A percentile compares a stretch with the other conserved stretches of the same genome.
Evolutionary conservation across 1,284 basidiomycete species (phyloP).

Genomic region (Pholiota adiposa): DNA sequence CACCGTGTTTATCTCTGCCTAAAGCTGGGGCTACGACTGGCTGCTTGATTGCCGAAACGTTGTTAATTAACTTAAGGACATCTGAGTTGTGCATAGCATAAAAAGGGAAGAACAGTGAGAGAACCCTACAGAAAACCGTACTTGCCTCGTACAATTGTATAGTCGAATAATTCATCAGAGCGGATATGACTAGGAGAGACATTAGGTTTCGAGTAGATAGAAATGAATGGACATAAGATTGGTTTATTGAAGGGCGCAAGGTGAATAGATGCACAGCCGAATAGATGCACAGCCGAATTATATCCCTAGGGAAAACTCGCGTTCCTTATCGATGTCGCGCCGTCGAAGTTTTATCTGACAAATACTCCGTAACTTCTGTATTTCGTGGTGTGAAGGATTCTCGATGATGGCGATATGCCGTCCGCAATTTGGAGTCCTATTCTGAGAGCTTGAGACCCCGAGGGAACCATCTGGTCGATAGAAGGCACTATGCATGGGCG

Average conservation of each 20-base stretch:
- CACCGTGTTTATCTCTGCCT: too few species aligned
- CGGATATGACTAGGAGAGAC: not conserved
- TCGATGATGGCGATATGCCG: constrained; percentile 1
- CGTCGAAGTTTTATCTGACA: not conserved
- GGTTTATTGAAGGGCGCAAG: not conserved
- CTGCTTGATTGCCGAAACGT: not conserved
- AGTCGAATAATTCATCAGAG: not conserved
- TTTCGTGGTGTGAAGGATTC: not conserved
- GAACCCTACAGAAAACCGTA: not conserved
- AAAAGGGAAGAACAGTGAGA: not conserved
- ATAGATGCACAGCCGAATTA: not conserved
- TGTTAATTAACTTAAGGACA: too few species aligned
- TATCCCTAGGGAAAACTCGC: not conserved
- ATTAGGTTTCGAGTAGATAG: too few species aligned
- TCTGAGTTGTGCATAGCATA: not conserved
- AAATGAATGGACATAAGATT: not conserved
- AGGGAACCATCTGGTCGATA: not conserved
- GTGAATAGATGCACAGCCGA: too few species aligned
- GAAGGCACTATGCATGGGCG: constrained; percentile 3
- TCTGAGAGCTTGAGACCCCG: constrained; percentile 18
- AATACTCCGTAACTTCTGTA: constrained; percentile 3
- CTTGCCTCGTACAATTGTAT: not conserved
- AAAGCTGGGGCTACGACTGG: too few species aligned
- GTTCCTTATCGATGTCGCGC: not conserved
- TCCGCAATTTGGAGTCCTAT: constrained; percentile 1